A percentile compares a stretch with the other conserved stretches of the same genome.
phyloP scores from a whole-genome alignment of 129 eudicot genomes.

The Rutidosis leptorrhynchoides region DNA sequence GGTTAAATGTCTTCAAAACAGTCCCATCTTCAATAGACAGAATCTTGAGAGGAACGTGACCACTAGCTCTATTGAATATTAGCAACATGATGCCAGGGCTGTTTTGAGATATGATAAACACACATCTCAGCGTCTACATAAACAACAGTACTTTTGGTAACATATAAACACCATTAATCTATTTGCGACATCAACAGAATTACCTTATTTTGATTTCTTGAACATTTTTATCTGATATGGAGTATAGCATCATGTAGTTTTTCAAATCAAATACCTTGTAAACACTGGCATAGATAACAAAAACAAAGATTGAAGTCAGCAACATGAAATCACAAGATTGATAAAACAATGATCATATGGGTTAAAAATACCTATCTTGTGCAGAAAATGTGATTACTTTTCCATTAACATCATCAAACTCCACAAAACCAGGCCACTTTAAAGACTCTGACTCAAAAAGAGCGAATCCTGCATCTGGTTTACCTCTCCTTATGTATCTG shows the following conservation, averaged over 20 bases:
- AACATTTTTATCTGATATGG: not conserved
- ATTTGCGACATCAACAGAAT: not conserved
- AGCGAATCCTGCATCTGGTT: conserved; percentile 67
- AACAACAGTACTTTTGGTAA: not conserved
- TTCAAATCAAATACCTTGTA: conserved; percentile 9
- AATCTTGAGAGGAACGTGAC: conserved; percentile 3
- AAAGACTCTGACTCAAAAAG: conserved; percentile 66
- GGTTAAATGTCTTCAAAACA: conserved; percentile 4
- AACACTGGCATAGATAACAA: not conserved
- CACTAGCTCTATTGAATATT: not conserved
- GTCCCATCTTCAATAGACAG: conserved; percentile 11
- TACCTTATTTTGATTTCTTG: conserved; percentile 10
- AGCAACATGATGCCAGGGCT: conserved; percentile 4
- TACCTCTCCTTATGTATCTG: conserved; percentile 57
- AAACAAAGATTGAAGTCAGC: not conserved
- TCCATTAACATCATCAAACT: conserved; percentile 73
- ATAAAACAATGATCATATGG: not conserved
- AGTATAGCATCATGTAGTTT: conserved; percentile 3
- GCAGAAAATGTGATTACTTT: conserved; percentile 66
- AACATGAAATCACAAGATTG: not conserved
- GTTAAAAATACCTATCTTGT: conserved; percentile 43
- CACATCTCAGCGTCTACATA: not conserved
- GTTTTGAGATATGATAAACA: not conserved
- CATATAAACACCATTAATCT: not conserved
- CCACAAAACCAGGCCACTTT: conserved; percentile 85